A percentile compares a stretch with the other conserved stretches of the same genome.
These are phyloP conservation scores for Coprinopsis marcescibilis DNA, from an alignment of 768 basidiomycete genomes.

Conservation along the genomic window DNA sequence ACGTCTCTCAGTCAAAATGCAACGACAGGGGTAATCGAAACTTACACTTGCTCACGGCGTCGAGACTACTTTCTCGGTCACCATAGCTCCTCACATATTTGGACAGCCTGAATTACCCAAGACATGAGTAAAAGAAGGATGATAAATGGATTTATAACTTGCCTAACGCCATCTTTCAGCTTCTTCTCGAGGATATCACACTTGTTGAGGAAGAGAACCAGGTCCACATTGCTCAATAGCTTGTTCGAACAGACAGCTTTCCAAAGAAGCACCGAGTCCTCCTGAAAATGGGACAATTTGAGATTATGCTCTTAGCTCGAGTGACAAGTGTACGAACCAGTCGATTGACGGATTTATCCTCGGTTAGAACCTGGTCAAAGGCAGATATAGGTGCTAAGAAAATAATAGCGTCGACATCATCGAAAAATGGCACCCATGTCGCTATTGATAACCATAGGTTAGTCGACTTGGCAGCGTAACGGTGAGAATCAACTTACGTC, in stretches of 20 bases:
- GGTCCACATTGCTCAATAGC: slow-evolving; percentile 71
- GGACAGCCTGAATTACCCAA: slow-evolving; percentile 36
- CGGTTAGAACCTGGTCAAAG: slow-evolving; percentile 65
- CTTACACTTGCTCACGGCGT: slow-evolving; percentile 68
- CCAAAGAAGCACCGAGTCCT: slow-evolving; percentile 88
- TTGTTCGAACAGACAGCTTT: slow-evolving; percentile 81
- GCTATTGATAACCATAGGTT: slow-evolving; percentile 26
- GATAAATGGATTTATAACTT: slow-evolving; percentile 13
- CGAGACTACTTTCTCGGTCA: slow-evolving; percentile 64
- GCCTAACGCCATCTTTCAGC: slow-evolving; percentile 53
- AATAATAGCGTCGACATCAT: slow-evolving; percentile 70
- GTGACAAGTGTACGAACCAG: slow-evolving; percentile 34
- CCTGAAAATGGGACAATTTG: slow-evolving; percentile 18
- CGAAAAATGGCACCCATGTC: slow-evolving; percentile 69
- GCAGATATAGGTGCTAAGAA: slow-evolving; percentile 74
- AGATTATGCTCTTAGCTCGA: no score
- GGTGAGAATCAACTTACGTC: slow-evolving; percentile 18
- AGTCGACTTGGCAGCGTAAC: neutral
- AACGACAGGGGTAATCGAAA: no score
- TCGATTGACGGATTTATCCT: slow-evolving; percentile 57
- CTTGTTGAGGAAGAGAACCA: slow-evolving; percentile 85
- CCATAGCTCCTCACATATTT: slow-evolving; percentile 73
- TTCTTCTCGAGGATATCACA: slow-evolving; percentile 78
- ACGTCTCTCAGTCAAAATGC: no score
- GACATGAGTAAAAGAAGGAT: slow-evolving; percentile 6